Percentiles rank a stretch among this genome's conserved stretches.
phyloP scores from a whole-genome alignment of 176 grass and related monocot species.

The sorghum (Sorghum bicolor) region Sorghum_bicolor_NCBIv3 NC_012871.2:72786501-72787000 shows the following conservation, averaged over 20 bases:
- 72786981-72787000: not conserved
- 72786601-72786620: not conserved
- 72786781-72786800: not conserved
- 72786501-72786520: constrained; percentile 15
- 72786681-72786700: not conserved
- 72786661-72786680: not conserved
- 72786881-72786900: constrained; percentile 26
- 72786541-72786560: not conserved
- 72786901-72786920: constrained; percentile 19
- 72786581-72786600: not conserved
- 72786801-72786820: not conserved
- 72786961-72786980: not conserved
- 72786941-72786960: no score
- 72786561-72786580: constrained; percentile 6
- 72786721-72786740: not conserved
- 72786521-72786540: no score
- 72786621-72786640: not conserved
- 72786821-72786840: constrained; percentile 13
- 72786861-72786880: not conserved
- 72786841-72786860: not conserved
- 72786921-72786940: constrained; percentile 22
- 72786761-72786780: constrained; percentile 13
- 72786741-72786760: not conserved
- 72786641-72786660: not conserved
- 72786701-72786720: not conserved